These are phyloP conservation scores for Leptosphaerulina australis DNA, from an alignment of 2,329 filamentous ascomycete species.

Conservation along the genomic window DNA sequence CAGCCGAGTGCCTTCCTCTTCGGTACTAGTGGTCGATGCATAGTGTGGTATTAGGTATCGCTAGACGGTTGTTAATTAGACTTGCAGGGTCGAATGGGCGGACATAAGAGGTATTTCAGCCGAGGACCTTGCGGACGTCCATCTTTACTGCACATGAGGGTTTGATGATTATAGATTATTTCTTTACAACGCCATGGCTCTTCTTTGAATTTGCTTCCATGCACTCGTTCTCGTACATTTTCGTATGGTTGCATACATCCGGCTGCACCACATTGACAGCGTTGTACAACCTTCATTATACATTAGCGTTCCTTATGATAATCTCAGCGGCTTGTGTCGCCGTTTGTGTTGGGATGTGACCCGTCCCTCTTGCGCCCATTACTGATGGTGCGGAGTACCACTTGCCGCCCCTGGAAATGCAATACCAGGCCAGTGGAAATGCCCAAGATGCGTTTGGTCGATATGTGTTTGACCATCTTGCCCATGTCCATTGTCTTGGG, in stretches of 20 bases:
- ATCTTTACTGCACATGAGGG: neutral
- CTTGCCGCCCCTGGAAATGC: constrained; percentile 33
- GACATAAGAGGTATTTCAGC: constrained; percentile 1
- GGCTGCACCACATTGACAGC: neutral
- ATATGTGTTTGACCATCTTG: constrained; percentile 30
- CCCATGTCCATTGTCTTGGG: constrained; percentile 24
- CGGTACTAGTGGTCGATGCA: constrained; percentile 4
- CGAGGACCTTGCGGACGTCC: neutral
- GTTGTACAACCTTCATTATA: constrained; percentile 1
- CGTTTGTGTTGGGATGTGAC: too few relatives aligned
- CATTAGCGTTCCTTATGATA: neutral
- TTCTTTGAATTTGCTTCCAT: neutral
- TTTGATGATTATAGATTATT: neutral
- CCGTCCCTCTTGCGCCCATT: neutral
- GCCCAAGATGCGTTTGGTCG: constrained; percentile 27
- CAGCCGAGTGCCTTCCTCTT: constrained; percentile 17
- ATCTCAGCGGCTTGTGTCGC: too few relatives aligned
- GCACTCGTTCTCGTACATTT: neutral
- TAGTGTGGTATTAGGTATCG: constrained; percentile 1
- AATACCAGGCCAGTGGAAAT: constrained; percentile 42
- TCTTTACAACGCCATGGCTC: neutral
- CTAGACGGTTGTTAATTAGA: constrained; percentile 3
- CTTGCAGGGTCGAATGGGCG: neutral
- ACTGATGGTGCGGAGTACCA: constrained; percentile 32
- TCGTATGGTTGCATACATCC: neutral